Evolutionary conservation across 2,329 filamentous ascomycete species (phyloP), one percentile per base, ranked within the genome.

Genomic region (Aureobasidium sp.): DNA sequence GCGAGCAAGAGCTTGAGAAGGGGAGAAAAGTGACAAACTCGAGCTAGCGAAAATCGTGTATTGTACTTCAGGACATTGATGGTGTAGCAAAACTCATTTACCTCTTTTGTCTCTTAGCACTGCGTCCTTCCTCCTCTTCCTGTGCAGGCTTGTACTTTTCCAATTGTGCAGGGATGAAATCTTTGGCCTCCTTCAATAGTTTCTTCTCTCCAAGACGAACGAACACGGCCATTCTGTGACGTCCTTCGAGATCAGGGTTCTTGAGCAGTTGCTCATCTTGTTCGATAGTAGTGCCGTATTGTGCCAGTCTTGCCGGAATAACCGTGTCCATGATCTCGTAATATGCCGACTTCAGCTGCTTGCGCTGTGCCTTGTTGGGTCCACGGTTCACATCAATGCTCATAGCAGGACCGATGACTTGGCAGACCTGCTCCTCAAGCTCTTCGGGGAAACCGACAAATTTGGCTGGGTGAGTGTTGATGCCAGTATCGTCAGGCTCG

Each of bases 271-370:
- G 36, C 34, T 62, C 48, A 17, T 62, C 60, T 39, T 62, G 50
- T 26, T 62, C 41, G 1, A 65, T 9, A 15, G 26, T 62, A 5
- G 64, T 65, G 26, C 39, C 32, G 29, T 65, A 65, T 36, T 65
- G 62, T 9, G 44, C 51, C 12, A 63, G 27, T 36, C 64, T 52
- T 15, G 62, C 64, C 5, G 39, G 39, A 2, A 62, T 39, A 0
- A 44, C 60, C 2, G 48, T 32, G 8, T 53, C 51, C 60, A 62
- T 29, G 32, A 62, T 48, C 24, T 50, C 51, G 32, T 29, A 46
- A 3, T 48, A 62, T 5, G 50, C 34, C 6, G 2, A 10, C 8
- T 50, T 62, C 3, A 62, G 60, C 24, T 48, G 27, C n/a, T 37
- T 53, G 8, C 50, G 48, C 32, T 55, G 50, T 20, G 27, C 50